phyloP scores from a whole-genome alignment of 2,329 filamentous ascomycete genomes.

The Hymenoscyphus linearis region DNA sequence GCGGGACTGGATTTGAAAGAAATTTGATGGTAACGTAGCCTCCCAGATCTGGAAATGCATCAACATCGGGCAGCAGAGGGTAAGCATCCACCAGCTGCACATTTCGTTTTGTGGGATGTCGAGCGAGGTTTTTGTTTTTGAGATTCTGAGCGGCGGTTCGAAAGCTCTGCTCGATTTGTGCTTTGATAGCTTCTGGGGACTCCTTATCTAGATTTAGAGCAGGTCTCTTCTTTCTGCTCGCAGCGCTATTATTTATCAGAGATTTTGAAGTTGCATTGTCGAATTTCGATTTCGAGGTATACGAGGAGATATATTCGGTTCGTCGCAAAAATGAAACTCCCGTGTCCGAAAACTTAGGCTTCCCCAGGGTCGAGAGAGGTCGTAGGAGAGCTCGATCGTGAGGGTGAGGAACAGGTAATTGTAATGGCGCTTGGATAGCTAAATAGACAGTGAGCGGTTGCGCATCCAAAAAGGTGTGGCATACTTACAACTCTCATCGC shows the following conservation, averaged over 20 bases:
- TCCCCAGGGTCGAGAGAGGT: conserved; percentile 78
- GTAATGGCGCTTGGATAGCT: conserved; percentile 79
- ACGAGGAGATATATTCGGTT: conserved; percentile 86
- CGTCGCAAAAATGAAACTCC: conserved; percentile 90
- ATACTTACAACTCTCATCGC: conserved; percentile 80
- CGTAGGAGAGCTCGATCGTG: conserved; percentile 80
- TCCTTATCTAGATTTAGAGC: conserved; percentile 50
- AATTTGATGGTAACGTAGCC: conserved; percentile 68
- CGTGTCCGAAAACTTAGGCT: conserved; percentile 69
- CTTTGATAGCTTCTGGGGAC: conserved; percentile 61
- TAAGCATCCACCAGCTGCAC: conserved; percentile 54
- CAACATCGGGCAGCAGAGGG: conserved; percentile 59
- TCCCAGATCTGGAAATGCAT: conserved; percentile 64
- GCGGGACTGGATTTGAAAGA: conserved; percentile 56
- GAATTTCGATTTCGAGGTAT: conserved; percentile 43
- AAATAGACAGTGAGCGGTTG: conserved; percentile 21
- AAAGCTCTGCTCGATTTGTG: conserved; percentile 61
- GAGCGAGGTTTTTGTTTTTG: conserved; percentile 48
- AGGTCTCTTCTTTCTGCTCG: conserved; percentile 34
- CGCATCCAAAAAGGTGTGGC: conserved; percentile 14
- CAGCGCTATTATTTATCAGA: conserved; percentile 37
- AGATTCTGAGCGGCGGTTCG: conserved; percentile 48
- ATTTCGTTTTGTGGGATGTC: conserved; percentile 51
- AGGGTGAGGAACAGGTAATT: conserved; percentile 68
- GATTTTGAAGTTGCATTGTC: conserved; percentile 50